Evolutionary conservation across 2,329 filamentous ascomycete genomes (phyloP).

Genomic region (Stemphylium vesicarium): DNA sequence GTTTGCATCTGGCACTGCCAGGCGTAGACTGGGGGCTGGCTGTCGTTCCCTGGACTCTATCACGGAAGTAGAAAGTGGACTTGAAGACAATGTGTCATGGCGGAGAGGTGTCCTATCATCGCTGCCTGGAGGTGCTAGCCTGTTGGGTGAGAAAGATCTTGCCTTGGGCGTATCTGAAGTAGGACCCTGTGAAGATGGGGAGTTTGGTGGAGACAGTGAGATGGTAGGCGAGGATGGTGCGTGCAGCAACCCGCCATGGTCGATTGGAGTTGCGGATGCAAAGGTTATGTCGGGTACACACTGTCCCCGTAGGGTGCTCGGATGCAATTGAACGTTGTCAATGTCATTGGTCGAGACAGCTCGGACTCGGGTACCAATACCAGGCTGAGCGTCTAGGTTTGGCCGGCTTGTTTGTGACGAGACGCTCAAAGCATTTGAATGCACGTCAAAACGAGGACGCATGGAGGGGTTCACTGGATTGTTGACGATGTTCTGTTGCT

Average conservation of each 20-base stretch:
- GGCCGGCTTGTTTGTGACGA: constrained; percentile 35
- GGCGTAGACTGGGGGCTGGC: constrained; percentile 48
- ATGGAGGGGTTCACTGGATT: constrained; percentile 56
- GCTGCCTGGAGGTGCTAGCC: constrained; percentile 50
- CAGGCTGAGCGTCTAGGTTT: constrained; percentile 38
- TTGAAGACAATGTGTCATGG: constrained; percentile 28
- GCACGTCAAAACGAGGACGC: constrained; percentile 46
- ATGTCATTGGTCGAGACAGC: constrained; percentile 68
- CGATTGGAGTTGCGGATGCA: constrained; percentile 42
- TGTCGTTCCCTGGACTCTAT: constrained; percentile 29
- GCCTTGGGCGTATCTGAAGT: constrained; percentile 35
- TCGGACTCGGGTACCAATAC: constrained; percentile 47
- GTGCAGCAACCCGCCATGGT: constrained; percentile 20
- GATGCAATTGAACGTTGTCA: constrained; percentile 54
- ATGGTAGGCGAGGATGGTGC: constrained; percentile 47
- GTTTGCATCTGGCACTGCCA: constrained; percentile 50
- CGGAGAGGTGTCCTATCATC: constrained; percentile 24
- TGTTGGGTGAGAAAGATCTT: constrained; percentile 31
- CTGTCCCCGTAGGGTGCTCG: constrained; percentile 35
- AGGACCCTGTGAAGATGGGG: constrained; percentile 33
- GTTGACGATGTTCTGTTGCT: constrained; percentile 56
- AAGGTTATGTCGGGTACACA: constrained; percentile 45
- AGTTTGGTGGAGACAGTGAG: constrained; percentile 49
- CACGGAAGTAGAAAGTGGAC: constrained; percentile 37
- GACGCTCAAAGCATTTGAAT: constrained; percentile 21